Evolutionary conservation across 1,284 basidiomycete genomes (phyloP), one percentile per base, ranked within the genome.

Genomic region (Phellopilus nigrolimitatus): DNA sequence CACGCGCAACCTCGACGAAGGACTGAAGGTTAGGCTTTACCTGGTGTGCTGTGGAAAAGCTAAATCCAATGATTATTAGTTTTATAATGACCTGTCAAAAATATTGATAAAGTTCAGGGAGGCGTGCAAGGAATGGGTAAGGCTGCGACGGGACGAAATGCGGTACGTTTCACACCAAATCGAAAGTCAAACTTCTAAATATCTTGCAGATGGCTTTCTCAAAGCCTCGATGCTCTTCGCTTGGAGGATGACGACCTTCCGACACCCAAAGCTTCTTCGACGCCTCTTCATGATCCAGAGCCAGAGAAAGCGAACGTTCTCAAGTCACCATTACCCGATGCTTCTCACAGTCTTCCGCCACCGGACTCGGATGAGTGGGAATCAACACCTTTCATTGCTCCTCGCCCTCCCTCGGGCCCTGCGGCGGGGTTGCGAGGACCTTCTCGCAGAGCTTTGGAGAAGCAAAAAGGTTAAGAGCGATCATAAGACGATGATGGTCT

Each of bases 1-100:
- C 13, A 75, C 74, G 1, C 79, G 82, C 49, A 93, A 97, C 64
- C 72, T 95, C 9, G 84, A 90, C 47, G 94, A 97, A 64, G 95
- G 95, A 1, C 75, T 91, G 58, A 86, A 92, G 72, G 89, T n/a
- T 85, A 58, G 25, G 67, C 51, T 9, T 24, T 10, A 3, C 19
- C 25, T 4, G 27, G 15, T 41, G 34, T 33, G 21, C 51, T 43
- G n/a, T n/a, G n/a, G n/a, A n/a, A n/a, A n/a, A n/a, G n/a, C n/a
- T n/a, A n/a, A 5, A 36, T 31, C 40, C 10, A 43, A 34, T 37
- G 15, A 45, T 42, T 21, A 10, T 21, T 17, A 91, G 84, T 95
- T 95, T 62, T 93, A 95, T 64, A 90, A 91, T 56, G 82, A 86
- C 59, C 76, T 95, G 49, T 76, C 79, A 3, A 77, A 74, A 9